Evolutionary conservation across 371 early-diverging fungal species (phyloP), one percentile per base, ranked within the genome.

Genomic region (Apophysomyces variabilis): DNA sequence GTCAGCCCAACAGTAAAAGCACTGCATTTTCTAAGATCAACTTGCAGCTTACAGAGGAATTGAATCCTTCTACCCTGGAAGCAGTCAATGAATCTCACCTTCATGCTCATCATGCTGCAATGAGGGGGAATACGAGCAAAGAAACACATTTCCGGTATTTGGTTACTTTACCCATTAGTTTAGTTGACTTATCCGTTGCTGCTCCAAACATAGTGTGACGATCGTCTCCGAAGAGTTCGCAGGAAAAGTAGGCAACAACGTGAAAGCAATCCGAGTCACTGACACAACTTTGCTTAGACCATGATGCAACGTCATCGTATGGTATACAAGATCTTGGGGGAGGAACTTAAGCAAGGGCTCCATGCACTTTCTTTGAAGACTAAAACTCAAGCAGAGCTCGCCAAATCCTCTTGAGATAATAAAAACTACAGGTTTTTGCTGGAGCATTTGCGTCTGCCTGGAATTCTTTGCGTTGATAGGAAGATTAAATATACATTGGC

Each of bases 131-230:
- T 14, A 78, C 76, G n/a, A 88, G 84, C 77, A 86, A 82, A 38
- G 93, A 92, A 68, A 92, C 92, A 11, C 93, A 92, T 66, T 92
- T 92, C 70, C 74, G 81, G 89, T 89, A 82, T 59, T 35, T 67
- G 35, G 38, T 41, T 18, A 32, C 7, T 8, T 57, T 59, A n/a
- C 39, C 14, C 36, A 61, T 50, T n/a, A 44, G n/a, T 5, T 58
- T 36, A 18, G 37, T 41, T 12, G 13, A 57, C 21, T n/a, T 38
- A 36, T 26, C 38, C 47, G 38, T 57, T 57, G 38, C 47, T 71
- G 32, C 32, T 3, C 32, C 32, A 26, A 26, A 14, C 45, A 38
- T 56, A 89, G 90, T 58, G 78, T 91, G 3, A 86, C 78, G 0
- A 71, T 92, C 36, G 86, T 92, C 6, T 90, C 92, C 12, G 85